These are phyloP conservation scores for Cokeromyces recurvatus DNA, from an alignment of 371 early-diverging fungal genomes.

Conservation along the genomic window DNA sequence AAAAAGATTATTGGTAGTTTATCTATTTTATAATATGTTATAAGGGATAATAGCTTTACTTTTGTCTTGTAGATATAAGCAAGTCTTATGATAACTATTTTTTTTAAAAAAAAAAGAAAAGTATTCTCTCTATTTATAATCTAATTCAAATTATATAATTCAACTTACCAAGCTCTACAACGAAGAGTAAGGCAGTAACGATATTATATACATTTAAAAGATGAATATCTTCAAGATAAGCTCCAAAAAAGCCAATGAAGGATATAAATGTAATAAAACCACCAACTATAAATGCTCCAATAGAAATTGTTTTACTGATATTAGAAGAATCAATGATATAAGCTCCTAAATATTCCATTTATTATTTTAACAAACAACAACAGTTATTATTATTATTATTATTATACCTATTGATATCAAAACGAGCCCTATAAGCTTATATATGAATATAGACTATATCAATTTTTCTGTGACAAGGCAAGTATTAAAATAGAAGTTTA, in stretches of 20 bases:
- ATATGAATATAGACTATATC: too few relatives aligned
- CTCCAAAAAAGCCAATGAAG: slow-evolving; percentile 36
- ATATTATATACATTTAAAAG: slow-evolving; percentile 32
- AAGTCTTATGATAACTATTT: slow-evolving; percentile 7
- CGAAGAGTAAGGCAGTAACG: slow-evolving; percentile 22
- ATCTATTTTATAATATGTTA: too few relatives aligned
- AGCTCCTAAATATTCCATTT: slow-evolving; percentile 18
- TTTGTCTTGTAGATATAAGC: slow-evolving; percentile 10
- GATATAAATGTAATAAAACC: slow-evolving; percentile 18
- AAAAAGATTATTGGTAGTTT: too few relatives aligned
- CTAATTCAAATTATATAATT: not conserved
- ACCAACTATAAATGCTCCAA: slow-evolving; percentile 19
- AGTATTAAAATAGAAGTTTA: slow-evolving; percentile 5
- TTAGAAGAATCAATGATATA: slow-evolving; percentile 31
- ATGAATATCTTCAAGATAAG: slow-evolving; percentile 28
- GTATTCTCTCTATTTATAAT: too few relatives aligned
- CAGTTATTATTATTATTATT: too few relatives aligned
- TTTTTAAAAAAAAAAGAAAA: not conserved
- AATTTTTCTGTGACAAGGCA: too few relatives aligned
- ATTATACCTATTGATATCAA: slow-evolving; percentile 24
- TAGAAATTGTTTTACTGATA: slow-evolving; percentile 20
- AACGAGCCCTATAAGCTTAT: slow-evolving; percentile 17
- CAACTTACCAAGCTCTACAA: slow-evolving; percentile 25
- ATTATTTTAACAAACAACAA: too few relatives aligned
- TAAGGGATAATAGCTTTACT: too few relatives aligned